Conservation (phyloP, 2,329 filamentous ascomycete genomes). For the Amesomyces nigricolor region DNA sequence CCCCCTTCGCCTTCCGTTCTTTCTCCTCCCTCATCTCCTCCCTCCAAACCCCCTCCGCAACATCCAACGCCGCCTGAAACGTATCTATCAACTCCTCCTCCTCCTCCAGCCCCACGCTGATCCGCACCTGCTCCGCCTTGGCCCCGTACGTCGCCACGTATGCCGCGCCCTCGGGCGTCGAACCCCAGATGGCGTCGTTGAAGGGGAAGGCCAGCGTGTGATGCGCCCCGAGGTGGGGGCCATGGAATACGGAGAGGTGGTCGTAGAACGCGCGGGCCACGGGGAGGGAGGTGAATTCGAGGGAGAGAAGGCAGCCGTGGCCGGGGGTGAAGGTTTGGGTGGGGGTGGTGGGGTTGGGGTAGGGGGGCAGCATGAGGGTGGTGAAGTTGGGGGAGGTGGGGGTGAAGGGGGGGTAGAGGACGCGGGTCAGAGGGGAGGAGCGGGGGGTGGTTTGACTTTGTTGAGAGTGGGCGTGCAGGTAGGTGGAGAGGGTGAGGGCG, state of each 20-base stretch:
- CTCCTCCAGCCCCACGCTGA: slow-evolving; percentile 45
- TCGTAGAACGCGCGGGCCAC: slow-evolving; percentile 45
- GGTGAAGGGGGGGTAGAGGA: slow-evolving; percentile 37
- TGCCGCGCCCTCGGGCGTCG: slow-evolving; percentile 33
- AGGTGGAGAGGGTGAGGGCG: slow-evolving; percentile 43
- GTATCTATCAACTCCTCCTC: slow-evolving; percentile 38
- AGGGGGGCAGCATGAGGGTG: slow-evolving; percentile 33
- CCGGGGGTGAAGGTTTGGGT: slow-evolving; percentile 45
- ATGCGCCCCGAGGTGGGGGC: slow-evolving; percentile 50
- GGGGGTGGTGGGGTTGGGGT: slow-evolving; percentile 17
- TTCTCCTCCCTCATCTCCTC: background rate
- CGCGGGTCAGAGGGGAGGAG: slow-evolving; percentile 36
- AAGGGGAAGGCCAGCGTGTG: slow-evolving; percentile 44
- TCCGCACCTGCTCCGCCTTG: slow-evolving; percentile 38
- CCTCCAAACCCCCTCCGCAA: slow-evolving; percentile 18
- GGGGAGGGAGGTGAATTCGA: slow-evolving; percentile 43
- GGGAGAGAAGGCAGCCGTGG: slow-evolving; percentile 49
- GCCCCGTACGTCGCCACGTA: slow-evolving; percentile 37
- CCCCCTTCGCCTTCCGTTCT: background rate
- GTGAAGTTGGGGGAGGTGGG: slow-evolving; percentile 35
- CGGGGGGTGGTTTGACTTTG: slow-evolving; percentile 38
- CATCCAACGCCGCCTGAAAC: slow-evolving; percentile 31
- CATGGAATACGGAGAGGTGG: slow-evolving; percentile 42
- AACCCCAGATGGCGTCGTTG: slow-evolving; percentile 40
- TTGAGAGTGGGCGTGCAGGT: slow-evolving; percentile 33